Evolutionary conservation across 768 basidiomycete genomes (phyloP).

Genomic region (Boletus reticulatus): DNA sequence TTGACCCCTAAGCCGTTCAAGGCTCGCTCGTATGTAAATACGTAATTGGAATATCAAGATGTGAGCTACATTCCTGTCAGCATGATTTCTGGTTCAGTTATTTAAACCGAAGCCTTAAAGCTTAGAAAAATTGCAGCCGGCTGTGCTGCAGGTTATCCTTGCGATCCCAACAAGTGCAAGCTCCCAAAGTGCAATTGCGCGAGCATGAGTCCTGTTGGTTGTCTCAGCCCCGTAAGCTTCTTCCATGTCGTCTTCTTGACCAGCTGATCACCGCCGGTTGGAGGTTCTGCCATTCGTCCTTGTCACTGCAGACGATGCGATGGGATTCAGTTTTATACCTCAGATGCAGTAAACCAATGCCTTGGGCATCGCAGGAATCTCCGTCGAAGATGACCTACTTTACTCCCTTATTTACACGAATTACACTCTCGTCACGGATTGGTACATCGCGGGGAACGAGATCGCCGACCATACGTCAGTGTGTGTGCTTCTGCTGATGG

Average conservation of each 20-base stretch:
- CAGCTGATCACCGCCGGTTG: neutral
- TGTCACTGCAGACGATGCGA: constrained; percentile 2
- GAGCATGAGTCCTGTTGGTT: neutral
- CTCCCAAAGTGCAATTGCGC: constrained; percentile 3
- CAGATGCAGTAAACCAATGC: constrained; percentile 3
- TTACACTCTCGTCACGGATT: constrained; percentile 6
- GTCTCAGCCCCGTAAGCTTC: constrained; percentile 1
- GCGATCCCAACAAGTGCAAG: neutral
- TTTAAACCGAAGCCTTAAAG: too few species aligned
- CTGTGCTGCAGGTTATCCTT: neutral
- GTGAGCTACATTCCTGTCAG: too few species aligned
- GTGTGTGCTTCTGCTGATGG: neutral
- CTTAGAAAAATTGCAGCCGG: too few species aligned
- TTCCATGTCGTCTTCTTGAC: neutral
- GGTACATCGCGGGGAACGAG: constrained; percentile 4
- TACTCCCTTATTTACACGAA: constrained; percentile 5
- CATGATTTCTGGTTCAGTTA: too few species aligned
- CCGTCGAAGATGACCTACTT: constrained; percentile 2
- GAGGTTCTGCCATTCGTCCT: neutral
- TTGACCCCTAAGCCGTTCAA: too few species aligned
- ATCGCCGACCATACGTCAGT: constrained; percentile 7
- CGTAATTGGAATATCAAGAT: too few species aligned
- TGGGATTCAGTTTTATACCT: neutral
- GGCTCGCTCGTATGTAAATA: too few species aligned
- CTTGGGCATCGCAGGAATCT: neutral